Evolutionary conservation across 2,329 filamentous ascomycete genomes (phyloP).

Genomic region (Diplodia corticola): DNA sequence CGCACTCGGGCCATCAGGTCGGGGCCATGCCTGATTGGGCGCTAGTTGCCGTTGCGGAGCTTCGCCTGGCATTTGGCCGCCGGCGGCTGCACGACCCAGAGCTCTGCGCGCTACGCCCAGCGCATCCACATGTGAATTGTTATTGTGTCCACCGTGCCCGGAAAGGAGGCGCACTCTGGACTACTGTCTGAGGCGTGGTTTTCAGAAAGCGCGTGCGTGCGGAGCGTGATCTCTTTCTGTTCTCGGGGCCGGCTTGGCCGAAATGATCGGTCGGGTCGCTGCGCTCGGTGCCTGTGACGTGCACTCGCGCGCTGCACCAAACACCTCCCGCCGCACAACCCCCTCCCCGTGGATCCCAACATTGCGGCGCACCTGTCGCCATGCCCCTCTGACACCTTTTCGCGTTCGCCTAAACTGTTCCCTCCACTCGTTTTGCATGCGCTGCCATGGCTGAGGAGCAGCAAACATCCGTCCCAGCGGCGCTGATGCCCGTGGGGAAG

Average conservation of each 20-base stretch:
- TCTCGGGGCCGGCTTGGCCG: slow-evolving; percentile 9
- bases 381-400: slow-evolving; percentile 5
- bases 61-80: not conserved
- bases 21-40: slow-evolving; percentile 7
- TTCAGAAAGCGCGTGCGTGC: not conserved
- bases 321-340: slow-evolving; percentile 17
- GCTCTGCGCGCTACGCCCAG: not conserved
- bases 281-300: slow-evolving; percentile 22
- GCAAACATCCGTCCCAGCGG: slow-evolving; percentile 29
- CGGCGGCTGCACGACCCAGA: not conserved
- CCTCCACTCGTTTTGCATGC: not conserved
- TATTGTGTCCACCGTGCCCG: not conserved
- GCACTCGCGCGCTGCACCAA: slow-evolving; percentile 1
- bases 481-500: slow-evolving; percentile 42
- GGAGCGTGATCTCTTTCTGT: not conserved
- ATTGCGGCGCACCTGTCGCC: not conserved
- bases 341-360: slow-evolving; percentile 4
- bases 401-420: not conserved
- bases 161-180: not conserved
- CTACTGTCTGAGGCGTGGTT: not conserved
- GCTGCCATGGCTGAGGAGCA: slow-evolving; percentile 39
- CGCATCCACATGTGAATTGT: not conserved
- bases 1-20: slow-evolving; percentile 2
- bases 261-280: slow-evolving; percentile 19
- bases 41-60: not conserved